Conservation (phyloP, 2,329 filamentous ascomycete genomes). For the Emmonsiellopsis sp. region DNA sequence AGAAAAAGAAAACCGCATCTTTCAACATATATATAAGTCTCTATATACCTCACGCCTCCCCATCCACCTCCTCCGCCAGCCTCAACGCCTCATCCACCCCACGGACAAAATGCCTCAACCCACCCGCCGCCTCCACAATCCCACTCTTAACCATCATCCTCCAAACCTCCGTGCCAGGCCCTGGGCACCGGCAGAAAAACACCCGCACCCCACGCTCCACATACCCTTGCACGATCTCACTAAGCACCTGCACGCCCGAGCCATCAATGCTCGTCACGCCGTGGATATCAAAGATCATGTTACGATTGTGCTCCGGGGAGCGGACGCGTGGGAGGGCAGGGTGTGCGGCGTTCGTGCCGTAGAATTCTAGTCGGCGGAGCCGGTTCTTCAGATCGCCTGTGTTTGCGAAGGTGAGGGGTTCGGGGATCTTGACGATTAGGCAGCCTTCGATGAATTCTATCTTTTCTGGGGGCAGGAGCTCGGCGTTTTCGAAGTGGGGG, state of each 20-base stretch:
- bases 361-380: conserved; percentile 73
- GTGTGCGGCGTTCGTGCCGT: conserved; percentile 77
- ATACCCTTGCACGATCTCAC: conserved; percentile 79
- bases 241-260: conserved; percentile 81
- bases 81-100: conserved; percentile 78
- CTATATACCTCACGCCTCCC: conserved; percentile 10
- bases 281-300: conserved; percentile 94
- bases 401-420: conserved; percentile 93
- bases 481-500: conserved; percentile 71
- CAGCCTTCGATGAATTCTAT: conserved; percentile 88
- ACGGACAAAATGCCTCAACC: conserved; percentile 65
- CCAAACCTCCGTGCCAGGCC: conserved; percentile 51
- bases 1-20: not conserved
- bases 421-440: conserved; percentile 93
- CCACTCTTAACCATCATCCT: conserved; percentile 66
- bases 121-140: conserved; percentile 76
- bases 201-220: conserved; percentile 58
- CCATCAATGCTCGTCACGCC: conserved; percentile 94
- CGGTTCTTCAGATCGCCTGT: conserved; percentile 84
- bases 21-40: not conserved
- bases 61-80: conserved; percentile 63
- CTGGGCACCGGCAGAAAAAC: conserved; percentile 46
- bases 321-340: conserved; percentile 77
- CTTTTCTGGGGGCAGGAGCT: conserved; percentile 52
- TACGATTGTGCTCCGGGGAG: conserved; percentile 70